Evolutionary conservation across 768 basidiomycete species (phyloP), one percentile per base, ranked within the genome.

Genomic region (Calocera cornea): DNA sequence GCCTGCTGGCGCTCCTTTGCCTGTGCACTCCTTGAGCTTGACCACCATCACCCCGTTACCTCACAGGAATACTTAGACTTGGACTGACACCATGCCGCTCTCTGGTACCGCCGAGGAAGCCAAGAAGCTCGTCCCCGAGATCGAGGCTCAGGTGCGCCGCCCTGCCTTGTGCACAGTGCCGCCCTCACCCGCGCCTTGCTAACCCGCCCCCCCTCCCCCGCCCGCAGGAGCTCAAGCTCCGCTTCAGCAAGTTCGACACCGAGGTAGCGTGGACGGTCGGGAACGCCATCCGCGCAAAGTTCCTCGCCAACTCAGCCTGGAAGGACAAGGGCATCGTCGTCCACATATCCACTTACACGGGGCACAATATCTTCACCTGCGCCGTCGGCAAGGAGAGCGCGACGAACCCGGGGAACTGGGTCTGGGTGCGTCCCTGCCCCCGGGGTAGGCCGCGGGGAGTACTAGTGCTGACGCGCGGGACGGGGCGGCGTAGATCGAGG

Each of bases 191-290:
- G 14, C 54, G 16, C 31, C 54, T 16, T 29, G 24, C 54, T 3
- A 14, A 14, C 49, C 8, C 12, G 24, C 24, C 10, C 24, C 24
- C 8, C 12, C 49, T 10, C 12, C 12, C 14, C 49, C 8, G 8
- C 54, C 2, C 41, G 36, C n/a, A 71, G 67, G 70, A 71, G 68
- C 19, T n/a, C 22, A 67, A 27, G 22, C 67, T 69, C 24, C 69
- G 65, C 12, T 69, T 71, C 64, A 22, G 67, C 2, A 47, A 40
- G 22, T 69, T 71, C 36, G 34, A 64, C 2, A 34, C 69, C 29
- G 67, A 68, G 14, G 67, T 65, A n/a, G 70, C 70, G 19, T 71
- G 64, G 34, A 64, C 68, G 17, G 64, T 71, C 27, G 70, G 70
- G 40, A 34, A 29, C n/a, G 34, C 31, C 0, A 69, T 71, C 41